Percentiles rank a stretch among this genome's conserved stretches.
Conservation (phyloP, 176 grass and related monocot species). For the Zizania latifolia region DNA sequence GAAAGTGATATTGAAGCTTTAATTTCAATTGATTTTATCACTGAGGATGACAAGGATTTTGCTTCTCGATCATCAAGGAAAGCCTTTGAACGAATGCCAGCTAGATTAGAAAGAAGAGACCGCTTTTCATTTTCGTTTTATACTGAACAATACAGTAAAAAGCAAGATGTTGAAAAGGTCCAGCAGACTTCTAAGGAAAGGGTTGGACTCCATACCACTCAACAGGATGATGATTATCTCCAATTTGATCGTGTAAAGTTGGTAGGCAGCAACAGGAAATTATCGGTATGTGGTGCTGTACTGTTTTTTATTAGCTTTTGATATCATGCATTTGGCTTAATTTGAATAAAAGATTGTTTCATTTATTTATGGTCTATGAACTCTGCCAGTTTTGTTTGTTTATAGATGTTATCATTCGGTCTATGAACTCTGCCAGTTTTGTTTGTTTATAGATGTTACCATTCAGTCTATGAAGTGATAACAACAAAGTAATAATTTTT, state of each 20-base stretch:
- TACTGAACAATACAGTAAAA: conserved; percentile 51
- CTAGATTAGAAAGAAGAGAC: conserved; percentile 75
- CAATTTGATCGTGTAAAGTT: conserved; percentile 72
- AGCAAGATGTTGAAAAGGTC: conserved; percentile 23
- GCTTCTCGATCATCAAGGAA: conserved; percentile 21
- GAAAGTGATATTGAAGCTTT: conserved; percentile 49
- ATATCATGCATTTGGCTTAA: conserved; percentile 14
- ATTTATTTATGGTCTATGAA: not conserved
- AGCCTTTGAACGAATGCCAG: conserved; percentile 56
- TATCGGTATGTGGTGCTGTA: conserved; percentile 38
- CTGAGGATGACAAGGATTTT: conserved; percentile 37
- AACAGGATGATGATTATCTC: conserved; percentile 49
- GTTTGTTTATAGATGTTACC: not conserved
- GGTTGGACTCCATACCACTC: conserved; percentile 19
- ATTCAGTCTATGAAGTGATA: not conserved
- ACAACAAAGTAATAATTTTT: not conserved
- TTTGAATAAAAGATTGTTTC: not conserved
- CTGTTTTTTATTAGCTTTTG: conserved; percentile 32
- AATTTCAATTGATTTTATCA: conserved; percentile 46
- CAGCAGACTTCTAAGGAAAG: conserved; percentile 41
- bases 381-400: conserved; percentile 2
- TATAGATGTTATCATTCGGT: not conserved
- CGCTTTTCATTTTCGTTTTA: conserved; percentile 72
- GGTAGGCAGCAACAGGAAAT: conserved; percentile 49
- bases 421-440: not conserved